Evolutionary conservation across 164 flowering plant genomes (phyloP).

Genomic region (Magnolia officinalis): DNA sequence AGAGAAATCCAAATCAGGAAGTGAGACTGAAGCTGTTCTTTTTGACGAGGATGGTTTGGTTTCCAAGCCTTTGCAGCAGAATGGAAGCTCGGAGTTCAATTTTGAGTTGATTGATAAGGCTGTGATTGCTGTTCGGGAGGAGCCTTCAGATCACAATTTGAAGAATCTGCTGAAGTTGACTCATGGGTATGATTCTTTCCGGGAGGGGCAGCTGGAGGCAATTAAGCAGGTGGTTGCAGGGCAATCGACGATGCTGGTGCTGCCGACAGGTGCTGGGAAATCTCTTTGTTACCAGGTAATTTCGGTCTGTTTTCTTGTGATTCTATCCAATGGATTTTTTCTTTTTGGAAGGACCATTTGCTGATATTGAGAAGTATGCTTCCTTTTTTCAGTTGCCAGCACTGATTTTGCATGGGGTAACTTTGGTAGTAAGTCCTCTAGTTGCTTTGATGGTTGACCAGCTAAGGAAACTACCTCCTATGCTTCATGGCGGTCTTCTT

Average conservation of each 20-base stretch:
- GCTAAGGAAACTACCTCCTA: slow-evolving; percentile 66
- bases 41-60: slow-evolving; percentile 51
- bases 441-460: slow-evolving; percentile 98
- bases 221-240: slow-evolving; percentile 68
- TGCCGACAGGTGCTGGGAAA: slow-evolving; percentile 96
- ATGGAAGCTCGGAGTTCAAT: slow-evolving; percentile 12
- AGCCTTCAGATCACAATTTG: slow-evolving; percentile 74
- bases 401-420: slow-evolving; percentile 67
- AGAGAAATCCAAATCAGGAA: slow-evolving; percentile 23
- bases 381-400: slow-evolving; percentile 50
- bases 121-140: slow-evolving; percentile 41
- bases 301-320: background rate
- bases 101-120: slow-evolving; percentile 40
- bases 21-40: slow-evolving; percentile 22
- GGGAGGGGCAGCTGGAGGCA: slow-evolving; percentile 86
- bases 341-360: background rate
- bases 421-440: slow-evolving; percentile 85
- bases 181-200: slow-evolving; percentile 75
- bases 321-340: background rate
- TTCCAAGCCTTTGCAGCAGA: slow-evolving; percentile 22
- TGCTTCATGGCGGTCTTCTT: slow-evolving; percentile 65
- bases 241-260: slow-evolving; percentile 75
- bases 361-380: background rate
- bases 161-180: slow-evolving; percentile 56
- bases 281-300: slow-evolving; percentile 80